These are phyloP conservation scores for Pelargonium citronellum DNA, from an alignment of 441 rosid genomes.

Conservation along the genomic window DNA sequence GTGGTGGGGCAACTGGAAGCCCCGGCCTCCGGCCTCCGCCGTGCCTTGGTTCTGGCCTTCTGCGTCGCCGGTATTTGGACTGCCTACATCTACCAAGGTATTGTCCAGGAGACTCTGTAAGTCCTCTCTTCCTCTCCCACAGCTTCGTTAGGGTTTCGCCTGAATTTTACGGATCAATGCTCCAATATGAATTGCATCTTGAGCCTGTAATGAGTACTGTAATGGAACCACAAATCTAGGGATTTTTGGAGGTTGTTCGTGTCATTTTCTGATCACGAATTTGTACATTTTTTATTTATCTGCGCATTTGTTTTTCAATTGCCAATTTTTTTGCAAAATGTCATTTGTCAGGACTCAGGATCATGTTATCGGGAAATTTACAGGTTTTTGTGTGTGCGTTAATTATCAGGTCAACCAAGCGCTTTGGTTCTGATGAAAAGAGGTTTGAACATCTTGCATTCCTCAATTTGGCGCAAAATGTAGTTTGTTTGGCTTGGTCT, in stretches of 20 bases:
- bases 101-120: conserved; percentile 91
- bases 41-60: conserved; percentile 56
- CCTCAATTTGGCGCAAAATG: conserved; percentile 78
- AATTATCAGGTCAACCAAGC: conserved; percentile 69
- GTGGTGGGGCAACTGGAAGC: too few species aligned
- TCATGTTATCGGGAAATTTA: neutral
- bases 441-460: conserved; percentile 88
- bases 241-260: neutral
- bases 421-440: conserved; percentile 73
- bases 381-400: neutral
- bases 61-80: conserved; percentile 96
- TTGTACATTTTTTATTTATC: neutral
- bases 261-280: neutral
- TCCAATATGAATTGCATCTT: neutral
- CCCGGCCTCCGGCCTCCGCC: conserved; percentile 61
- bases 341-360: neutral
- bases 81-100: conserved; percentile 90
- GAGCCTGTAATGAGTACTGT: neutral
- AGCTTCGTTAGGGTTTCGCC: too few species aligned
- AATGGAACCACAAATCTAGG: neutral
- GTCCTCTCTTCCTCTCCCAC: conserved; percentile 18
- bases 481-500: conserved; percentile 76
- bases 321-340: neutral
- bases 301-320: too few species aligned
- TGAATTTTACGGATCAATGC: neutral